Evolutionary conservation across 2,329 filamentous ascomycete species (phyloP), one percentile per base, ranked within the genome.

Genomic region (Aspergillus fijiensis): DNA sequence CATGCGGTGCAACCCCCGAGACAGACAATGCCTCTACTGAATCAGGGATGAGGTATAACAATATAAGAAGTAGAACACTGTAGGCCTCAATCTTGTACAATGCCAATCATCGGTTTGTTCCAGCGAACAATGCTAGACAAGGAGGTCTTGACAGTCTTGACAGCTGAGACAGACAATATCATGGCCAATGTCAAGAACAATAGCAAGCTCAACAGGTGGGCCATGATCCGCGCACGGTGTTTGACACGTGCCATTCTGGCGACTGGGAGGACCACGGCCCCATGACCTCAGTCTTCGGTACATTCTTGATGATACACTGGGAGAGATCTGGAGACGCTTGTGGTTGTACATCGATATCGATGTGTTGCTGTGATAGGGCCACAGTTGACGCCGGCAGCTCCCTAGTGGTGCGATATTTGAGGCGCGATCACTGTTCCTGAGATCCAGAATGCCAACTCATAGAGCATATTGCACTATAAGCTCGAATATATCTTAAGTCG

Each of bases 21-120:
- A 74, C 69, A 71, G 58, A 73, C 69, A 73, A 72, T 72, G 62
- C 47, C 47, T 45, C 49, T 42, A 49, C 42, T 48, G 45, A n/a
- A 29, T 16, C 14, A n/a, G 47, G 29, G 5, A 39, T 35, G 14
- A 48, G 48, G 35, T 33, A 23, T 47, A 49, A 65, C 62, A 64
- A 65, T 65, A 57, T 29, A 25, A 61, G 31, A 29, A 25, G 12
- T 45, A 47, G 12, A 33, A 23, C 4, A 29, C 27, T 45, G 51
- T 48, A 39, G 49, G 51, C 14, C 29, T 42, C 23, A 29, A 47
- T 52, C n/a, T 25, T n/a, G 52, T 57, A 64, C 60, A 61, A 66
- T 54, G 47, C 12, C 19, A 50, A 45, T 56, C 48, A 35, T 39
- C 50, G 48, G 42, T 51, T 60, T 49, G 39, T 45, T n/a, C 39